These are phyloP conservation scores for Aspergillus caelatus DNA, from an alignment of 2,329 filamentous ascomycete genomes.

Conservation along the genomic window DNA sequence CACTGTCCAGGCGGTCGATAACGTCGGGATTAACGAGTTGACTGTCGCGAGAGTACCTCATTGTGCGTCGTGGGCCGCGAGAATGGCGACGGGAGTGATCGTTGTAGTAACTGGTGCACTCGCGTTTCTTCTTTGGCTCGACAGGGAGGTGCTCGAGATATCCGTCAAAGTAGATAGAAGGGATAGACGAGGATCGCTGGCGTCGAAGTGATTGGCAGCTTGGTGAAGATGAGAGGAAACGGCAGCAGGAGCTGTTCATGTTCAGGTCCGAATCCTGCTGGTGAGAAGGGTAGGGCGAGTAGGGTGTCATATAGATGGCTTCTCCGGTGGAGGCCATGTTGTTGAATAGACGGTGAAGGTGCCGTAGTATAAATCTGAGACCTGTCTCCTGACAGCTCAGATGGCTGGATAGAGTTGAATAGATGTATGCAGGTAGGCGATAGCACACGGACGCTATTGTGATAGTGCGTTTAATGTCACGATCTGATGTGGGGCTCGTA, in stretches of 20 bases:
- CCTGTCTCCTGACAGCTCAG: background rate
- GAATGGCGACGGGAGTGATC: conserved; percentile 14
- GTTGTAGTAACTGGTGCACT: conserved; percentile 12
- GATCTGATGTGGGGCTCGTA: conserved; percentile 16
- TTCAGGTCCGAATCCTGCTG: conserved; percentile 25
- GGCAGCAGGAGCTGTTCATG: conserved; percentile 31
- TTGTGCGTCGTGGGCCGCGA: conserved; percentile 19
- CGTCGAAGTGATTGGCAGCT: conserved; percentile 19
- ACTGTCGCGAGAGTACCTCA: conserved; percentile 25
- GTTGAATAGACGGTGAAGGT: conserved; percentile 9
- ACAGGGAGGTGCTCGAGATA: conserved; percentile 29
- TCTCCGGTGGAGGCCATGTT: conserved; percentile 23
- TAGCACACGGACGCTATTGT: conserved; percentile 22
- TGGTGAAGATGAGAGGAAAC: conserved; percentile 30
- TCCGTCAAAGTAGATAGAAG: conserved; percentile 28
- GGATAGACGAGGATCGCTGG: conserved; percentile 27
- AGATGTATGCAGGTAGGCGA: conserved; percentile 21
- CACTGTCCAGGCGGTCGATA: conserved; percentile 77
- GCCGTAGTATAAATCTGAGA: conserved; percentile 1
- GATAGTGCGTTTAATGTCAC: conserved; percentile 16
- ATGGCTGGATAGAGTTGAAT: conserved; percentile 9
- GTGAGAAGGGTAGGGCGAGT: conserved; percentile 19
- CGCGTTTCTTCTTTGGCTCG: conserved; percentile 25
- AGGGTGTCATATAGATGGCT: conserved; percentile 25
- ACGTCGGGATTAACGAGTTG: conserved; percentile 65